Evolutionary conservation across 495 filamentous ascomycete genomes (phyloP), one percentile per base, ranked within the genome.

Genomic region (Penicillium riverlandense): DNA sequence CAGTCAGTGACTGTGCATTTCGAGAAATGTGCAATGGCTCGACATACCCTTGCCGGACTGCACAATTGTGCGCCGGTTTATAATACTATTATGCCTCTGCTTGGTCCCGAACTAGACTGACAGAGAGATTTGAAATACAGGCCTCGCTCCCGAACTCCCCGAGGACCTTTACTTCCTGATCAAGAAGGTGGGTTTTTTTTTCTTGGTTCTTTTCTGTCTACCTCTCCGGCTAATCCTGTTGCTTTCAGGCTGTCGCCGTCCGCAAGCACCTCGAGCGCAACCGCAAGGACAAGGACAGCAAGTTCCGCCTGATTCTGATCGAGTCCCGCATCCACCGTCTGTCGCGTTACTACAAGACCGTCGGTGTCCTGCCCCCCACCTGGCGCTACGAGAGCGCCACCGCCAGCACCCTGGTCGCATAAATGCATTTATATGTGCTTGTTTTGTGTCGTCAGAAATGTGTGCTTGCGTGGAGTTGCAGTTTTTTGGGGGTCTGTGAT

Each of bases 181-280:
- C 83, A 96, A 96, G 85, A 98, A 98, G 87, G 90, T 90, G 67
- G 55, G 70, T 28, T 30, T 30, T 31, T 33, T 14, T 37, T 13
- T 46, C 22, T 33, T 35, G 15, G 15, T 16, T 16, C 15, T 13
- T 35, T 37, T 15, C 9, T 29, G 1, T 34, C 32, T 10, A 34
- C 2, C 32, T 34, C n/a, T 13, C 14, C 28, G 4, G 27, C 46
- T 49, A 57, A 51, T 40, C 2, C 35, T 4, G 30, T 31, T 29
- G 14, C 10, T 29, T 29, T 30, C 31, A 90, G 88, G 91, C 91
- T 59, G 91, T 96, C 64, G 84, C 91, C 64, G 92, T 99, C 76
- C 92, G 94, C 75, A 99, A 99, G 88, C 94, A 97, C 76, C 88
- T 99, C 55, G 90, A 97, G 80, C 85, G 88, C 73, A 99, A 99